Evolutionary conservation across 495 filamentous ascomycete species (phyloP).

Genomic region (Clohesyomyces aquaticus): DNA sequence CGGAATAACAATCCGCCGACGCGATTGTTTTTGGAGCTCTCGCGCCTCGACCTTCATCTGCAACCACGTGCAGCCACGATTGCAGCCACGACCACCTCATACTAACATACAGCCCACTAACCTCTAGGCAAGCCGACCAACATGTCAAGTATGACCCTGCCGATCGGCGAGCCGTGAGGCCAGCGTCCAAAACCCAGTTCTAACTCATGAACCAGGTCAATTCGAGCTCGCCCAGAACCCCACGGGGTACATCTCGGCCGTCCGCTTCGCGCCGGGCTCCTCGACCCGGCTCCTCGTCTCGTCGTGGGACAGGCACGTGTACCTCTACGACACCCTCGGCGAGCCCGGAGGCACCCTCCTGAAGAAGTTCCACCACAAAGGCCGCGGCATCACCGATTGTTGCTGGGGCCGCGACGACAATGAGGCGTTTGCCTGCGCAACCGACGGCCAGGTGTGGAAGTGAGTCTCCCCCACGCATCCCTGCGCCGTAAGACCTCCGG

Average conservation of each 20-base stretch:
- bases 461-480: slow-evolving; percentile 30
- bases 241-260: slow-evolving; percentile 82
- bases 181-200: no score
- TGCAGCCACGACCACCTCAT: no score
- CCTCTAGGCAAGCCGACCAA: no score
- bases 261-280: slow-evolving; percentile 78
- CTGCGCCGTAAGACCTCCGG: slow-evolving; percentile 52
- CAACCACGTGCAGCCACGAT: no score
- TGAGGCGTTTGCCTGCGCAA: slow-evolving; percentile 80
- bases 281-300: slow-evolving; percentile 77
- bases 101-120: no score
- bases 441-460: slow-evolving; percentile 78
- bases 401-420: slow-evolving; percentile 83
- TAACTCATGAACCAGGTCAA: slow-evolving; percentile 52
- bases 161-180: no score
- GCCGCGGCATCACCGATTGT: no score
- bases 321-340: slow-evolving; percentile 78
- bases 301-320: slow-evolving; percentile 92
- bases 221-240: slow-evolving; percentile 76
- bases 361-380: slow-evolving; percentile 76
- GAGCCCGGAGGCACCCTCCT: slow-evolving; percentile 65
- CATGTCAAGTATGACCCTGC: no score
- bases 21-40: no score
- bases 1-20: no score
- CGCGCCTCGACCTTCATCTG: no score